Evolutionary conservation across 371 early-diverging fungal species (phyloP).

Genomic region (Rhizopus microsporus): DNA sequence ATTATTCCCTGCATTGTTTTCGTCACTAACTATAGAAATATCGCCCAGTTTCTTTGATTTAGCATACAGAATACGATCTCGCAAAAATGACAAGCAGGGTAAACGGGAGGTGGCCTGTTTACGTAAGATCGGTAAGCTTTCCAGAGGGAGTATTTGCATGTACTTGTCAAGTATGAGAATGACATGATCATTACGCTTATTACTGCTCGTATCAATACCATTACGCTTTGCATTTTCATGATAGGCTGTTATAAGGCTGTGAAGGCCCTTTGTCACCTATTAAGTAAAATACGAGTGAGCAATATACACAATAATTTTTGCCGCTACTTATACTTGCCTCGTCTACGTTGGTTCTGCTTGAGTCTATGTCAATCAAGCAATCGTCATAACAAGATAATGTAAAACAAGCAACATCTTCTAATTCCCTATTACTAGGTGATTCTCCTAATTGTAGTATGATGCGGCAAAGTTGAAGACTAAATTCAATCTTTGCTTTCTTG

Average conservation of each 20-base stretch:
- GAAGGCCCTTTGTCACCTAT: background rate
- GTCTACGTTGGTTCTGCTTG: conserved; percentile 56
- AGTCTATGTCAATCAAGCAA: conserved; percentile 48
- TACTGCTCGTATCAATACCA: conserved; percentile 22
- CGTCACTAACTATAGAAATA: background rate
- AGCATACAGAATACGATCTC: conserved; percentile 60
- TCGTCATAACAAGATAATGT: conserved; percentile 62
- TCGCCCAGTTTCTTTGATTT: conserved; percentile 7
- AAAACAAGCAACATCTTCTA: conserved; percentile 75
- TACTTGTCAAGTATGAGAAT: conserved; percentile 84
- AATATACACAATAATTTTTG: background rate
- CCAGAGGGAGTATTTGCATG: conserved; percentile 84
- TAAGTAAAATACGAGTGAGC: too few relatives aligned
- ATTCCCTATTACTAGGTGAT: conserved; percentile 42
- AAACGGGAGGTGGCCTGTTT: conserved; percentile 75
- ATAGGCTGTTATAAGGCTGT: conserved; percentile 15
- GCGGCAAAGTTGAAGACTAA: conserved; percentile 57
- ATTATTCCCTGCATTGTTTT: conserved; percentile 25
- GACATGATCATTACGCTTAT: conserved; percentile 55
- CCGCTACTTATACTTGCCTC: conserved; percentile 35
- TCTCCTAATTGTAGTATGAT: conserved; percentile 60
- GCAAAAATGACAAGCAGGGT: conserved; percentile 75
- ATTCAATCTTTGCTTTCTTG: conserved; percentile 31
- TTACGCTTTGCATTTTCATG: conserved; percentile 20
- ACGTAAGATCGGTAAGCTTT: conserved; percentile 75